Evolutionary conservation across 108 stramenopile genomes (phyloP), one percentile per base, ranked within the genome.

Genomic region (Nitzschia sp.): DNA sequence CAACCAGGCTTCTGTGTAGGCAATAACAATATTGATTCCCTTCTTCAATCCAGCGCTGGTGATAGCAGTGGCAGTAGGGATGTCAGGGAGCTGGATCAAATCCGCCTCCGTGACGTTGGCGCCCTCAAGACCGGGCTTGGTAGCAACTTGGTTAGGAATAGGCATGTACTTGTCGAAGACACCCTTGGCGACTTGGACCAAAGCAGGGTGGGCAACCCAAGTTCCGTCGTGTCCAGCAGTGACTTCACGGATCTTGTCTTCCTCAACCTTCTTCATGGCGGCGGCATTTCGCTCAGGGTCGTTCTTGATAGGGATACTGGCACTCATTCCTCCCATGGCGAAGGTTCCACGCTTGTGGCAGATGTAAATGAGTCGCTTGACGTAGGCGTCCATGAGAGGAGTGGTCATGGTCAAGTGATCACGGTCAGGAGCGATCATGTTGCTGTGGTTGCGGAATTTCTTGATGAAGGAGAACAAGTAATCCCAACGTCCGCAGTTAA

Each of bases 401-500:
- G 89, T 88, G 10, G 83, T 82, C 96, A 97, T 97, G 70, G 88
- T 91, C 53, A 97, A 70, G 79, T 89, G 83, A 48, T 73, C 66
- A 24, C 96, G 83, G 77, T 97, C 96, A 3, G 96, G 96, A 26
- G 94, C 81, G 66, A 91, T 80, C 70, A 83, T 87, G 59, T 88
- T 82, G 5, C 41, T 55, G 56, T 91, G 92, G 50, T 74, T 75
- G 71, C 89, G 89, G 67, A 93, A 89, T 62, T 92, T 92, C 77
- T 97, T 95, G 73, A 97, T 94, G 82, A 83, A 94, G 22, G 83
- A 84, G 79, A 97, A 97, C 38, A 96, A 76, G 72, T 97, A 97
- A 68, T 97, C 96, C 95, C 95, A 97, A 14, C 95, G 86, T 29
- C 96, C 96, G 70, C 95, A 96, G 67, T 97, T 97, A 57, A 97